Evolutionary conservation across 768 basidiomycete genomes (phyloP), one percentile per base, ranked within the genome.

Genomic region (Psilocybe cyanescens): DNA sequence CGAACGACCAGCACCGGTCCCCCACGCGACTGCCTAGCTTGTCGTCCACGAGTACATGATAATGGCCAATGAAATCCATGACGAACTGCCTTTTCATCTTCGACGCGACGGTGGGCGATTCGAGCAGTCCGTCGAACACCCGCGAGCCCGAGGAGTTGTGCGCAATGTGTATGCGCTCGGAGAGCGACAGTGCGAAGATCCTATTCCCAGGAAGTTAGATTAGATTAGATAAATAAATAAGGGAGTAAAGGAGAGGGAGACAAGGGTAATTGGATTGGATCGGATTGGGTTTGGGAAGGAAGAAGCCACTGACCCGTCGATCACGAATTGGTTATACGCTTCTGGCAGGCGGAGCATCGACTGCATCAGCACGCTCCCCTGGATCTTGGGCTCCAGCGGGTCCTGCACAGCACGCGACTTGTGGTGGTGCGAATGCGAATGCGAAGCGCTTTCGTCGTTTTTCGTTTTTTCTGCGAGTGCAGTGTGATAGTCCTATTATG

Each of bases 1-100:
- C 89, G 63, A 85, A 87, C 1, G 83, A 86, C 94, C 95, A 99
- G 65, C 91, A 92, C n/a, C 90, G 87, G 68, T 96, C 97, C 4
- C 86, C 92, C 0, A 99, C 88, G 50, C 94, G 83, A 68, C 92
- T 94, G 48, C 97, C 97, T 64, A 97, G 86, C 48, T 91, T 87
- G 71, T 98, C 94, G 71, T 96, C 91, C 4, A 91, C 92, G 35
- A 99, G 86, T 31, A 78, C 70, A 70, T 90, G 88, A 74, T 89
- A 97, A 61, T 89, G 83, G 5, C 89, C 92, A 41, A 95, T 83
- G 69, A 97, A 87, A 4, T 83, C 80, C 71, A 88, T 78, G 48
- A 97, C 83, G 52, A 97, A 83, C 64, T 82, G 79, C 8, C 92
- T 85, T 64, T 91, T 90, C 19, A 80, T 79, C 69, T 88, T 91